Evolutionary conservation across 2,329 filamentous ascomycete genomes (phyloP), one percentile per base, ranked within the genome.

Genomic region (Trichoderma hamatum): DNA sequence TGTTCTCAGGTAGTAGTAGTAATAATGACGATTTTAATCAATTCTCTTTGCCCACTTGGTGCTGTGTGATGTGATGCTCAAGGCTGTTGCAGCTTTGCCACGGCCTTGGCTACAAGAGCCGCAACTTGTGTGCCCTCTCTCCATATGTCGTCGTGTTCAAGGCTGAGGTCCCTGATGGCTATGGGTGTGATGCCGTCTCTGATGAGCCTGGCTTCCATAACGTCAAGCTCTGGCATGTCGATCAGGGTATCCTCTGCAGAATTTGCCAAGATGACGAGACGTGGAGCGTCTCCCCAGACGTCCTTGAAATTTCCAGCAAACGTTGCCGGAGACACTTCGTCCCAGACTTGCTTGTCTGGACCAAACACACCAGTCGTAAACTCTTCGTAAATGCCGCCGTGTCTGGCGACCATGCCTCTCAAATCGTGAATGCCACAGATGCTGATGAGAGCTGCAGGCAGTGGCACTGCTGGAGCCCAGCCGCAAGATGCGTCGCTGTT

Each of bases 361-460:
- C 90, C 89, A 77, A 93, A 92, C 1, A 90, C 89, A 6, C 80
- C 83, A 3, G 78, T 74, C 24, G 90, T 81, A 70, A 93, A 89
- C 3, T 82, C 82, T 6, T 79, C 75, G 75, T 93, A 93, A 5
- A 59, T 21, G 6, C 80, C 81, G 21, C 75, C 76, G 43, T 84
- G 81, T 9, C 84, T 81, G 58, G 81, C 77, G 30, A 83, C 80
- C 24, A 92, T 78, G 0, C 83, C 83, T 9, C 82, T 82, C 11
- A 93, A 77, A 74, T 91, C 86, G 77, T 92, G 92, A 26, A 93
- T 87, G 1, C 91, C 90, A 67, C 86, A 86, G 24, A 91, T 78
- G 39, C 88, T 85, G 5, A 92, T 75, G n/a, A 92, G 78, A 4
- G 84, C 86, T 3, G 79, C 74, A 0, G 88, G 88, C 21, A 82